These are phyloP conservation scores for Helminthosporium solani DNA, from an alignment of 2,329 filamentous ascomycete genomes.

Conservation along the genomic window DNA sequence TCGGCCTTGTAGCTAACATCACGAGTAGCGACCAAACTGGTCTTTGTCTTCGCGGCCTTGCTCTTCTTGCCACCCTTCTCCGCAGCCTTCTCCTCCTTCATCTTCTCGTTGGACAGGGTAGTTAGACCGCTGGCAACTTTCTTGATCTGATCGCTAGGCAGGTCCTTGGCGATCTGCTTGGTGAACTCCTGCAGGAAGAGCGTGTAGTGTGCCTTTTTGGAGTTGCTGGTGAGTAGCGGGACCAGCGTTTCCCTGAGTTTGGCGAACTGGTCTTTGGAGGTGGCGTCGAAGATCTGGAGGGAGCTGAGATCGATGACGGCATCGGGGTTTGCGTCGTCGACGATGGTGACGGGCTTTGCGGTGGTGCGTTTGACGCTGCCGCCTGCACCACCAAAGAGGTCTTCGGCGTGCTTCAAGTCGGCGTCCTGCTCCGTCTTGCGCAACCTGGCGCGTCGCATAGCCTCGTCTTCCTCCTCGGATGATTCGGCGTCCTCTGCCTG, in stretches of 20 bases:
- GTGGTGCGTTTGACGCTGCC: slow-evolving; percentile 64
- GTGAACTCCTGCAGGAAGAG: slow-evolving; percentile 89
- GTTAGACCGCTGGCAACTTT: slow-evolving; percentile 87
- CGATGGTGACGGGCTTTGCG: slow-evolving; percentile 65
- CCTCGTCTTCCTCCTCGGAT: slow-evolving; percentile 70
- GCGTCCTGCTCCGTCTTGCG: slow-evolving; percentile 80
- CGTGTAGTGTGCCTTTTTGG: slow-evolving; percentile 86
- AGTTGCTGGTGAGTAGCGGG: slow-evolving; percentile 71
- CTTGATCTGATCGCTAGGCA: slow-evolving; percentile 93
- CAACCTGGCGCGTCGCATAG: slow-evolving; percentile 71
- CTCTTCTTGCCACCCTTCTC: slow-evolving; percentile 96
- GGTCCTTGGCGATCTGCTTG: slow-evolving; percentile 82
- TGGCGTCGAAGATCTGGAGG: slow-evolving; percentile 84
- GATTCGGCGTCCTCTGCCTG: slow-evolving; percentile 58
- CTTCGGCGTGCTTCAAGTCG: slow-evolving; percentile 85
- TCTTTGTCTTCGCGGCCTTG: slow-evolving; percentile 96
- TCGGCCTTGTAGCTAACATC: slow-evolving; percentile 62
- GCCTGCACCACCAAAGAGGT: slow-evolving; percentile 77
- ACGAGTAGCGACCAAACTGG: slow-evolving; percentile 69
- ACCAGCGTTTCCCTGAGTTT: slow-evolving; percentile 74
- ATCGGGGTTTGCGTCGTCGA: slow-evolving; percentile 71
- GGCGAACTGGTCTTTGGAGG: slow-evolving; percentile 82
- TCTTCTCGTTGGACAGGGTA: slow-evolving; percentile 93
- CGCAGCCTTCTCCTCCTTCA: slow-evolving; percentile 95
- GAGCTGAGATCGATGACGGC: slow-evolving; percentile 78